Percentiles rank a stretch among this genome's conserved stretches.
Conservation (phyloP, 805 yeast species). For the Candida insectorum region DNA sequence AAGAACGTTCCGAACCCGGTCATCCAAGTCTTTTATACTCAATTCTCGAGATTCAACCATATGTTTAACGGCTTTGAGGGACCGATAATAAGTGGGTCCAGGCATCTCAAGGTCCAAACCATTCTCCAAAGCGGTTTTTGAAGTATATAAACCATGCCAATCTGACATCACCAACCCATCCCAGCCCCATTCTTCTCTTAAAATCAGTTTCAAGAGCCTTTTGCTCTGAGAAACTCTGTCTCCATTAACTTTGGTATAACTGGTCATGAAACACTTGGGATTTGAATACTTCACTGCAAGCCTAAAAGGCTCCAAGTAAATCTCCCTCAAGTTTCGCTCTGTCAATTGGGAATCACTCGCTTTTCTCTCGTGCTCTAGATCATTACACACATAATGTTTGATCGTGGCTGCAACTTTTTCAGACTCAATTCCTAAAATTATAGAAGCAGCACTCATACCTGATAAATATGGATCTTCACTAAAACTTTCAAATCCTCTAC, state of each 20-base stretch:
- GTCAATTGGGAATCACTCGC: slow-evolving; percentile 26
- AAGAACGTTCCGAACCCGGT: slow-evolving; percentile 24
- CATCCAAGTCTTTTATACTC: slow-evolving; percentile 22
- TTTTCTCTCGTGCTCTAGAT: slow-evolving; percentile 29
- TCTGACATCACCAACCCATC: slow-evolving; percentile 32
- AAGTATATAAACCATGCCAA: slow-evolving; percentile 30
- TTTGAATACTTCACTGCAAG: slow-evolving; percentile 27
- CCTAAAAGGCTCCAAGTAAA: slow-evolving; percentile 32
- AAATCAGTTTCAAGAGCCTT: slow-evolving; percentile 19
- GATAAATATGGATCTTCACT: slow-evolving; percentile 31
- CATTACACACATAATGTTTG: slow-evolving; percentile 32
- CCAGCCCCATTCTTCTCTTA: slow-evolving; percentile 30
- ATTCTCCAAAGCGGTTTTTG: slow-evolving; percentile 22
- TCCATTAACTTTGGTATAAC: slow-evolving; percentile 30
- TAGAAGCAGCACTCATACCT: slow-evolving; percentile 23
- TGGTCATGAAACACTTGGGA: slow-evolving; percentile 29
- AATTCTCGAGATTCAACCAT: slow-evolving; percentile 25
- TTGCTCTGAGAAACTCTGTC: slow-evolving; percentile 25
- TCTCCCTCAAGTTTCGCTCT: slow-evolving; percentile 29
- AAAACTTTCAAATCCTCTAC: slow-evolving; percentile 32
- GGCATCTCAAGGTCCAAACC: slow-evolving; percentile 37
- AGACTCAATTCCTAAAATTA: slow-evolving; percentile 27
- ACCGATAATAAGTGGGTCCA: slow-evolving; percentile 26
- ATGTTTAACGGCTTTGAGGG: slow-evolving; percentile 14
- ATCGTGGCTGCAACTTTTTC: slow-evolving; percentile 28